Evolutionary conservation across 2,329 filamentous ascomycete genomes (phyloP).

Genomic region (Penicillium sp.): DNA sequence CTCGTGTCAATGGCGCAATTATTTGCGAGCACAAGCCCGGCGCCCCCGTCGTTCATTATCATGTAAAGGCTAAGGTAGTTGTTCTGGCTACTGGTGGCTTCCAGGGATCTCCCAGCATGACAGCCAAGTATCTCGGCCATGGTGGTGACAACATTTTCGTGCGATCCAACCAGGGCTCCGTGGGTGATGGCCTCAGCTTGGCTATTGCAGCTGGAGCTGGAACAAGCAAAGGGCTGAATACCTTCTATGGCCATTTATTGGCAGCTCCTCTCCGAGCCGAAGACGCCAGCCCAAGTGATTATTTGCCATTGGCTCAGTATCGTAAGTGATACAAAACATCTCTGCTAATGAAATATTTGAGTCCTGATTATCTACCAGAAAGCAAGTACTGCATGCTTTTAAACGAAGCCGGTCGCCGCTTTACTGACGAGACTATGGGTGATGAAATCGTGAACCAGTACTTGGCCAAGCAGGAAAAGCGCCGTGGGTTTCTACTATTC

Average conservation of each 20-base stretch:
- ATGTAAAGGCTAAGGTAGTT: constrained; percentile 29
- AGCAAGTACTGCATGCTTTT: constrained; percentile 36
- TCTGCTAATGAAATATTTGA: background rate
- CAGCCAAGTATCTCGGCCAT: constrained; percentile 31
- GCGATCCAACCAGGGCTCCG: constrained; percentile 34
- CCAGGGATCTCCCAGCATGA: constrained; percentile 31
- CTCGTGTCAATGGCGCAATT: constrained; percentile 32
- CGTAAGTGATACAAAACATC: constrained; percentile 18
- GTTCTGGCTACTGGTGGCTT: constrained; percentile 38
- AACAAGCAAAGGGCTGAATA: constrained; percentile 36
- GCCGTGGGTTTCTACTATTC: constrained; percentile 36
- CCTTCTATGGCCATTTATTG: constrained; percentile 37
- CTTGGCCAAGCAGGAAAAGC: constrained; percentile 36
- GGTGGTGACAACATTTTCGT: constrained; percentile 38
- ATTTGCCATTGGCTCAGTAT: constrained; percentile 35
- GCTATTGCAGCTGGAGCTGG: constrained; percentile 32
- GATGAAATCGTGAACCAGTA: constrained; percentile 39
- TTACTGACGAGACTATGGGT: constrained; percentile 35
- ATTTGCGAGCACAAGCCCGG: constrained; percentile 19
- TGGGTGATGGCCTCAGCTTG: constrained; percentile 36
- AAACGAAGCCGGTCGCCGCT: constrained; percentile 33
- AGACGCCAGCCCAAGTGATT: constrained; percentile 34
- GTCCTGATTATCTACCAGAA: constrained; percentile 22
- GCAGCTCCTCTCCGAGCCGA: constrained; percentile 33
- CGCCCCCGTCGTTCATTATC: constrained; percentile 15